phyloP scores from a whole-genome alignment of 306 rosid genomes.

The Prinsepia uniflora region DNA sequence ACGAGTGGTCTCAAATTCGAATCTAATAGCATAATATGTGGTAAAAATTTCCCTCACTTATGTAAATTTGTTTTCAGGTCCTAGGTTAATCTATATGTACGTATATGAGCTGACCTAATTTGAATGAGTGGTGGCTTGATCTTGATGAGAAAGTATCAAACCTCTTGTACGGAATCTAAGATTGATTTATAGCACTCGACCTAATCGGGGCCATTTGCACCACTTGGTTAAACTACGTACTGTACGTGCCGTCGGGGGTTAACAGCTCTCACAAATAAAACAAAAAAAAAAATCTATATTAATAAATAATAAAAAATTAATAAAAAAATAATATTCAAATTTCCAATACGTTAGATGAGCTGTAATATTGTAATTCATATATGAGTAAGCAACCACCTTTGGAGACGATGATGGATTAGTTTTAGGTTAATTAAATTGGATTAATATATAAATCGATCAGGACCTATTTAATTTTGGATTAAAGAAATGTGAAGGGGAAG shows the following conservation, averaged over 20 bases:
- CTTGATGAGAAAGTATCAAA: background rate
- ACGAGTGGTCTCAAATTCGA: too few species aligned
- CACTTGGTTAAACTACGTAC: slow-evolving; percentile 10
- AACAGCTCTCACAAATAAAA: background rate
- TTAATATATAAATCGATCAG: background rate
- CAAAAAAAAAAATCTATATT: background rate
- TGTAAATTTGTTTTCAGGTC: too few species aligned
- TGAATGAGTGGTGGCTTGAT: background rate
- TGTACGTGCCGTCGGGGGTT: background rate
- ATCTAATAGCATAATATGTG: too few species aligned
- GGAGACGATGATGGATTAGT: slow-evolving; percentile 22
- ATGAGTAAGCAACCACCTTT: slow-evolving; percentile 25
- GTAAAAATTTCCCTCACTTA: background rate
- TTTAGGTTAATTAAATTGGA: background rate
- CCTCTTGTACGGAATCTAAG: background rate
- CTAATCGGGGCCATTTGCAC: slow-evolving; percentile 11
- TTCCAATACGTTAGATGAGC: slow-evolving; percentile 32
- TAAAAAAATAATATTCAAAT: background rate
- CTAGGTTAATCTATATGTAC: background rate
- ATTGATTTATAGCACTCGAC: slow-evolving; percentile 9
- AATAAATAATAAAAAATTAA: background rate
- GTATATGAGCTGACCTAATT: background rate
- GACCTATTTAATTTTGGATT: background rate
- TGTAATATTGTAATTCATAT: slow-evolving; percentile 23
- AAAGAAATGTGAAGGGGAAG: slow-evolving; percentile 3